Evolutionary conservation across 2,329 filamentous ascomycete species (phyloP).

Genomic region (Clonostachys solani): DNA sequence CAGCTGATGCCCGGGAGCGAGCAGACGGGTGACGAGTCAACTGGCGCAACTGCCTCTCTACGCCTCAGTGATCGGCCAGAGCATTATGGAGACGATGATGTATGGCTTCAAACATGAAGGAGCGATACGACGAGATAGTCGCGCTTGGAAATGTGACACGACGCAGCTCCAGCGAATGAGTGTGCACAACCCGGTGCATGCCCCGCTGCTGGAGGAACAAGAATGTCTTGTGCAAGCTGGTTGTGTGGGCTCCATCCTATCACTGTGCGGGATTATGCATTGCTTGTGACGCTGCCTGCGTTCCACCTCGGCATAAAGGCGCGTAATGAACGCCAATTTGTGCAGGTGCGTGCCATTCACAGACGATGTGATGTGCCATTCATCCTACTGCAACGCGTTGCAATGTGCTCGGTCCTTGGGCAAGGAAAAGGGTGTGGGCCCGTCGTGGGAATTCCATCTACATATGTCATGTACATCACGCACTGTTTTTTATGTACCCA

Average conservation of each 20-base stretch:
- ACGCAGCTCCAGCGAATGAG: constrained; percentile 18
- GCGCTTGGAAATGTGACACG: constrained; percentile 14
- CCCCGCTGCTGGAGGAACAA: not conserved
- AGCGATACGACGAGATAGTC: not conserved
- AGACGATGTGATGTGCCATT: not conserved
- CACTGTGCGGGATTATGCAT: constrained; percentile 25
- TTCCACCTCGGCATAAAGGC: constrained; percentile 14
- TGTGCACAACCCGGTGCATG: constrained; percentile 14
- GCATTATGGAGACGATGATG: no score
- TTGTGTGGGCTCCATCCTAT: constrained; percentile 13
- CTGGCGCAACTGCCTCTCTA: no score
- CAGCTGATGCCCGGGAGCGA: no score
- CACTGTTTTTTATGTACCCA: no score
- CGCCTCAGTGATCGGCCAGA: no score
- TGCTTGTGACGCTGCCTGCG: constrained; percentile 25
- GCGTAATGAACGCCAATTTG: constrained; percentile 2
- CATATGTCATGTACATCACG: no score
- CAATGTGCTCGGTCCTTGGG: no score
- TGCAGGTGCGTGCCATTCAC: constrained; percentile 3
- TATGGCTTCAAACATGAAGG: not conserved
- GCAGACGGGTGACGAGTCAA: no score
- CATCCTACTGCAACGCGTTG: no score
- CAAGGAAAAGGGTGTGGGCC: no score
- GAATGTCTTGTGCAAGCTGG: constrained; percentile 13
- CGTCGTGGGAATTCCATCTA: no score